phyloP scores from a whole-genome alignment of 805 yeast genomes.

The Diddensiella caesifluorescens region DNA sequence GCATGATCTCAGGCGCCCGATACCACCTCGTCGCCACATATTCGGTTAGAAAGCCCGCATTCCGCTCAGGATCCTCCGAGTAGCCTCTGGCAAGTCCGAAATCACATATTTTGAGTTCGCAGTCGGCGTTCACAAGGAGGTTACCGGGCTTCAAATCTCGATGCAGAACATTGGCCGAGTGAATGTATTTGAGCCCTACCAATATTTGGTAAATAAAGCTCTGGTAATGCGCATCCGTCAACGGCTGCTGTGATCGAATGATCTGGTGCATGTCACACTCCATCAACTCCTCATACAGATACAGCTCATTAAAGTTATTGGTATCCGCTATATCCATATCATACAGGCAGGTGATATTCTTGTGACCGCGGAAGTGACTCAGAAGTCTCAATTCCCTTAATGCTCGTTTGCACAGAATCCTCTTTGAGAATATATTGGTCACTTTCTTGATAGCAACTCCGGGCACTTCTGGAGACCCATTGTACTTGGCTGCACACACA shows the following conservation, averaged over 20 bases:
- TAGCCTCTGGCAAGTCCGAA: conserved; percentile 82
- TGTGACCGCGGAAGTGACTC: conserved; percentile 93
- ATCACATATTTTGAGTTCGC: conserved; percentile 91
- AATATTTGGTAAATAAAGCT: conserved; percentile 85
- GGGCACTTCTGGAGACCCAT: conserved; percentile 65
- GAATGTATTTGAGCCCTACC: conserved; percentile 86
- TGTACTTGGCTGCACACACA: conserved; percentile 88
- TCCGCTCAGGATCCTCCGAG: conserved; percentile 52
- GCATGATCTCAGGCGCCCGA: conserved; percentile 96
- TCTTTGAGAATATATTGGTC: conserved; percentile 87
- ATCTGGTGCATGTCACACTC: conserved; percentile 99
- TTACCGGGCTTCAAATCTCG: conserved; percentile 91
- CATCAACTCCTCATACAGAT: conserved; percentile 93
- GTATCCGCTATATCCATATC: conserved; percentile 87
- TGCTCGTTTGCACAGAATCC: conserved; percentile 86
- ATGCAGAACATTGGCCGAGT: conserved; percentile 87
- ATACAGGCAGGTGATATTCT: conserved; percentile 90
- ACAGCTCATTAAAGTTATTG: conserved; percentile 80
- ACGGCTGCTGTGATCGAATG: conserved; percentile 85
- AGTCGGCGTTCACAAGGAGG: conserved; percentile 78
- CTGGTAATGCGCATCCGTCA: conserved; percentile 94
- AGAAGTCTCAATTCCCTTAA: conserved; percentile 83
- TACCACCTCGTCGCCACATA: conserved; percentile 99
- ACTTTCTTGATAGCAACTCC: conserved; percentile 94
- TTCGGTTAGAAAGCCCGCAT: conserved; percentile 85